Conservation (phyloP, 2,329 filamentous ascomycete genomes). For the Fusarium haematococcum region DNA sequence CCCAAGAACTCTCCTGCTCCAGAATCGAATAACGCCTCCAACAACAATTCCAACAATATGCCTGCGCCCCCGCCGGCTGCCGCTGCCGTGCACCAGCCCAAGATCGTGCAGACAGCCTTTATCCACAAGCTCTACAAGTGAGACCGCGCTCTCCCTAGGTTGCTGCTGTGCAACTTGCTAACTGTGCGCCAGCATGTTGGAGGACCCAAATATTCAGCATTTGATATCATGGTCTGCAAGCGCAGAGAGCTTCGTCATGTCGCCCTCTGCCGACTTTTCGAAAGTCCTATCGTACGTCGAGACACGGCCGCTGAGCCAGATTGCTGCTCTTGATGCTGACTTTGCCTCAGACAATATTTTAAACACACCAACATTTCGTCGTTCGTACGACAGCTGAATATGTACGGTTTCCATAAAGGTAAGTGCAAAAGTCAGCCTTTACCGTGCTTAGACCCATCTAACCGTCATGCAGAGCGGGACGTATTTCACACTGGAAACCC, state of each 20-base stretch:
- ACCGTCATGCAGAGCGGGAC: constrained; percentile 79
- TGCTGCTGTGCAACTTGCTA: constrained; percentile 31
- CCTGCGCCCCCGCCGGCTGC: constrained; percentile 66
- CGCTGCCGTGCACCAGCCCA: constrained; percentile 88
- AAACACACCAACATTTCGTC: constrained; percentile 99
- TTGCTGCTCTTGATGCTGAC: constrained; percentile 12
- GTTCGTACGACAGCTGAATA: constrained; percentile 97
- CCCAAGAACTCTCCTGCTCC: constrained; percentile 53
- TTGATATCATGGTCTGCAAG: constrained; percentile 95
- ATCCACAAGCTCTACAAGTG: constrained; percentile 99
- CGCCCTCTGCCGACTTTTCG: constrained; percentile 95
- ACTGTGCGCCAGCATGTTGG: constrained; percentile 82
- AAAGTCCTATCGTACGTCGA: constrained; percentile 92
- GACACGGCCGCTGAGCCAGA: not conserved
- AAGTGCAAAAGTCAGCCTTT: constrained; percentile 22
- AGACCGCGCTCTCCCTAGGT: constrained; percentile 45
- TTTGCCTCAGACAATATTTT: constrained; percentile 84
- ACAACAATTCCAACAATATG: constrained; percentile 59
- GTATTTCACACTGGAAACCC: constrained; percentile 96
- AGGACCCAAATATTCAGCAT: constrained; percentile 92
- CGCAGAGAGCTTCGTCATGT: constrained; percentile 99
- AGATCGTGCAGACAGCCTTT: constrained; percentile 98
- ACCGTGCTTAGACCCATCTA: not conserved
- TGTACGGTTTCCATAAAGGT: constrained; percentile 99
- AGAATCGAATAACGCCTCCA: constrained; percentile 49